phyloP scores from a whole-genome alignment of 2,329 filamentous ascomycete genomes.

The Cercospora janseana region DNA sequence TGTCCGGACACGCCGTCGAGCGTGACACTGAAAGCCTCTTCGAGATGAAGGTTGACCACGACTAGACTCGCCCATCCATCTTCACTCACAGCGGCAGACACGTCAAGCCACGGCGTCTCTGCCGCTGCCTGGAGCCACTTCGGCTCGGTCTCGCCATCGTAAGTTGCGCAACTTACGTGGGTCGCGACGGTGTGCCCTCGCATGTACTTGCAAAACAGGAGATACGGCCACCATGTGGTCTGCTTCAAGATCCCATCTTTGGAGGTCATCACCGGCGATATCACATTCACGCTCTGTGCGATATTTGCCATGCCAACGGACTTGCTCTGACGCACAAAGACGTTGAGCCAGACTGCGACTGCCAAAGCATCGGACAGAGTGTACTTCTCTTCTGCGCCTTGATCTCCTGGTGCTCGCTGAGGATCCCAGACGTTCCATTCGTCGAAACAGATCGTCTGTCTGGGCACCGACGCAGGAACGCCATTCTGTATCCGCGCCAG shows the following conservation, averaged over 20 bases:
- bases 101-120: constrained; percentile 69
- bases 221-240: constrained; percentile 71
- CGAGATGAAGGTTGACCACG: constrained; percentile 69
- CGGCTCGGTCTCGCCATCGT: constrained; percentile 65
- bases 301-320: constrained; percentile 76
- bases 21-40: constrained; percentile 57
- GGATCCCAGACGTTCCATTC: constrained; percentile 86
- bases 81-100: constrained; percentile 59
- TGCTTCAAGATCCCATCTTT: constrained; percentile 64
- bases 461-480: constrained; percentile 58
- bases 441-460: constrained; percentile 74
- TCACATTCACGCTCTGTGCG: constrained; percentile 75
- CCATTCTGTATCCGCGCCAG: constrained; percentile 69
- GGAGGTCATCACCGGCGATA: constrained; percentile 72
- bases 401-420: constrained; percentile 65
- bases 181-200: constrained; percentile 66
- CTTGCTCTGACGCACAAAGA: constrained; percentile 69
- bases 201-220: constrained; percentile 70
- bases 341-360: constrained; percentile 73
- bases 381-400: constrained; percentile 71
- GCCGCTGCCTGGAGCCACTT: constrained; percentile 63
- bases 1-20: constrained; percentile 53
- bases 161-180: constrained; percentile 63
- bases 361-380: constrained; percentile 73
- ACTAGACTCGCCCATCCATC: constrained; percentile 64